phyloP scores from a whole-genome alignment of 163 green algal genomes.

The Prototheca cutis region DNA sequence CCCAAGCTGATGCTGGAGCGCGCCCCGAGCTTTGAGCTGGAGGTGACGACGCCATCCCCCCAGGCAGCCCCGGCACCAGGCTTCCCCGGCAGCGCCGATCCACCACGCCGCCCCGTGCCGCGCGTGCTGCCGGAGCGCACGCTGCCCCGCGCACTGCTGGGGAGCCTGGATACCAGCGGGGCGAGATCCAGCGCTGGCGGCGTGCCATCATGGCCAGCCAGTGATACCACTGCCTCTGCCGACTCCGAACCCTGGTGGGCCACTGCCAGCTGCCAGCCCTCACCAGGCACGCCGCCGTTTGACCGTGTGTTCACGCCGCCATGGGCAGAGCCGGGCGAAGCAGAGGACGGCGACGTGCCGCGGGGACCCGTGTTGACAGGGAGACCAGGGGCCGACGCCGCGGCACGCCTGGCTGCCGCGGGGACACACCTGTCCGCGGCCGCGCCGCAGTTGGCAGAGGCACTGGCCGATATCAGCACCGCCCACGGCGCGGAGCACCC shows the following conservation, averaged over 20 bases:
- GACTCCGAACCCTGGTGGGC: too few relatives aligned
- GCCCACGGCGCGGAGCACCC: constrained; percentile 1
- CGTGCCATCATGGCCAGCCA: too few relatives aligned
- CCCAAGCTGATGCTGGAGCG: background rate
- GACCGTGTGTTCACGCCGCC: constrained; percentile 12
- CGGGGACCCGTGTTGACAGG: background rate
- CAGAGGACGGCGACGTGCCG: background rate
- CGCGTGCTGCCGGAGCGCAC: background rate
- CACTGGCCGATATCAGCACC: constrained; percentile 11
- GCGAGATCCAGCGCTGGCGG: too few relatives aligned
- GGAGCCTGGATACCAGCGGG: constrained; percentile 2
- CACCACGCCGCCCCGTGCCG: background rate
- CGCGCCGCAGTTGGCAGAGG: constrained; percentile 17
- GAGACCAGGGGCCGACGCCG: background rate
- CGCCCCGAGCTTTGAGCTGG: background rate
- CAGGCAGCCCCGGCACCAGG: background rate
- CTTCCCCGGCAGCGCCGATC: background rate
- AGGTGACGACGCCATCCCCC: background rate
- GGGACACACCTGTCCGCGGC: constrained; percentile 10
- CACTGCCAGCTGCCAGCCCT: background rate
- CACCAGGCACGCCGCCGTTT: constrained; percentile 3
- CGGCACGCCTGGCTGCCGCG: constrained; percentile 2
- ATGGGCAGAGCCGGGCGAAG: constrained; percentile 4
- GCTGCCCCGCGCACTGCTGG: constrained; percentile 4
- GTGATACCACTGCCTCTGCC: too few relatives aligned